A percentile compares a stretch with the other conserved stretches of the same genome.
These are phyloP conservation scores for Hericium erinaceus DNA, from an alignment of 768 basidiomycete genomes.

Conservation along the genomic window DNA sequence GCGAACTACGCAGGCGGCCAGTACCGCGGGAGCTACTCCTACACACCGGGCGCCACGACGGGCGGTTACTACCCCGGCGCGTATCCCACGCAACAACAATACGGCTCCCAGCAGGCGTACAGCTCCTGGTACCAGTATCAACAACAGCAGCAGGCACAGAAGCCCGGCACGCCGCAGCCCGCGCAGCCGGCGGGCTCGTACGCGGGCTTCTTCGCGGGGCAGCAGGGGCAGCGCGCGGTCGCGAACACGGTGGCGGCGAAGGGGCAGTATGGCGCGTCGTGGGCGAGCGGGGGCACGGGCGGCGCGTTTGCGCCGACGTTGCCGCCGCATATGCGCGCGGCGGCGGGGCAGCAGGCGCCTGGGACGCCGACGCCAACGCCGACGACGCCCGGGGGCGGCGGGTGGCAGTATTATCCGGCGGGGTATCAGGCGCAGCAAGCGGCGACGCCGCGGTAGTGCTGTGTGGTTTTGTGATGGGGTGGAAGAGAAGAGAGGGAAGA, in stretches of 20 bases:
- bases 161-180: slow-evolving; percentile 38
- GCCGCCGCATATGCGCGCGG: slow-evolving; percentile 31
- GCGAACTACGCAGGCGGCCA: slow-evolving; percentile 19
- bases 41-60: slow-evolving; percentile 24
- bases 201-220: slow-evolving; percentile 30
- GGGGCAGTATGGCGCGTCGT: slow-evolving; percentile 9
- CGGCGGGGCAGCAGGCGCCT: slow-evolving; percentile 9
- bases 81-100: slow-evolving; percentile 18
- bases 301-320: slow-evolving; percentile 26
- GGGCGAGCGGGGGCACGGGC: slow-evolving; percentile 11
- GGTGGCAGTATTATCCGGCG: slow-evolving; percentile 16
- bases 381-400: slow-evolving; percentile 11
- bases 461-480: too few species aligned
- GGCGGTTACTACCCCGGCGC: slow-evolving; percentile 22
- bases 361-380: slow-evolving; percentile 11
- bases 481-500: too few species aligned
- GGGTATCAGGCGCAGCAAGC: slow-evolving; percentile 16
- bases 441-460: slow-evolving; percentile 1
- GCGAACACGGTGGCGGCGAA: slow-evolving; percentile 41
- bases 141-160: slow-evolving; percentile 24
- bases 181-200: slow-evolving; percentile 28
- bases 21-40: slow-evolving; percentile 31
- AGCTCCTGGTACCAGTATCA: slow-evolving; percentile 36
- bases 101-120: slow-evolving; percentile 31
- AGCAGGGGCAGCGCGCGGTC: slow-evolving; percentile 35